Conservation (phyloP, 225 moss, liverwort and hornwort genomes). For the Pseudisothecium myosuroides region DNA sequence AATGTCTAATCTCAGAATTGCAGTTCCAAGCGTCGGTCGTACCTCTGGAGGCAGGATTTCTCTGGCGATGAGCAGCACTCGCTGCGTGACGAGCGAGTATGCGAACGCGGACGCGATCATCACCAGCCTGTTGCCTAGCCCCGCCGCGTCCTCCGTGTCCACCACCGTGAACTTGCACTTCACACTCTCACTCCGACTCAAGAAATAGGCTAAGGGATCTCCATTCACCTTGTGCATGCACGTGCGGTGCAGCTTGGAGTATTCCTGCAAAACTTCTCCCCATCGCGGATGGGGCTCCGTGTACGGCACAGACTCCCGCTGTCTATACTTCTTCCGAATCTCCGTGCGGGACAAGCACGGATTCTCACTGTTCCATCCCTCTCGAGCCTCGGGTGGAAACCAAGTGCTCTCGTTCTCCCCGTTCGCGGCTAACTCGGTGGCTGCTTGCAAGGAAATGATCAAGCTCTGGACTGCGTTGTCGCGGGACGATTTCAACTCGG, state of each 20-base stretch:
- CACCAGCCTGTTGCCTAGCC: constrained; percentile 23
- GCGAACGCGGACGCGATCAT: constrained; percentile 16
- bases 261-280: constrained; percentile 33
- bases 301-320: constrained; percentile 6
- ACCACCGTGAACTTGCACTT: constrained; percentile 18
- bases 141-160: constrained; percentile 14
- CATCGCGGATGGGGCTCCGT: constrained; percentile 15
- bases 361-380: constrained; percentile 28
- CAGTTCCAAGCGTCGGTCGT: not conserved
- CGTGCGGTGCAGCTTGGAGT: constrained; percentile 61
- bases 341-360: constrained; percentile 48
- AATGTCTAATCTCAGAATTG: not conserved
- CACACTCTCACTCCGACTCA: not conserved
- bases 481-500: not conserved
- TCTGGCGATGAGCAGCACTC: constrained; percentile 17
- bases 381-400: constrained; percentile 14
- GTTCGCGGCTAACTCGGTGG: not conserved
- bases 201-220: constrained; percentile 7
- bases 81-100: constrained; percentile 22
- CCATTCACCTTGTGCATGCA: constrained; percentile 30
- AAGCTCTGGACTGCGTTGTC: not conserved
- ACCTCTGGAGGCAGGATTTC: not conserved
- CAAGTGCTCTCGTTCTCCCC: constrained; percentile 7
- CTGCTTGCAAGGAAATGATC: constrained; percentile 8
- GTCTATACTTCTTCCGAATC: constrained; percentile 22